These are phyloP conservation scores for Ensete ventricosum DNA, from an alignment of 176 grass and related monocot genomes.

Conservation along the genomic window DNA sequence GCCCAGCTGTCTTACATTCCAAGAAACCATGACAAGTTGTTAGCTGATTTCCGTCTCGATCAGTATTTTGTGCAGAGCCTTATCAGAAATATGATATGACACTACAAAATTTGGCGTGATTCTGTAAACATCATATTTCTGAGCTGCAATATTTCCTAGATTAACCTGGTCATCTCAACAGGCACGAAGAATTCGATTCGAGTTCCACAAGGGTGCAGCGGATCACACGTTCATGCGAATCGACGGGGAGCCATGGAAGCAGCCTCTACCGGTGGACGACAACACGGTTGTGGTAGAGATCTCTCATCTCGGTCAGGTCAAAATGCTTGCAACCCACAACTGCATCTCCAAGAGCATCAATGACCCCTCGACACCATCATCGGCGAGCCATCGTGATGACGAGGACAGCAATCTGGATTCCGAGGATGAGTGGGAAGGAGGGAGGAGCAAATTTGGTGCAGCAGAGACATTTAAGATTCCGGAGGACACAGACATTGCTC, in stretches of 20 bases:
- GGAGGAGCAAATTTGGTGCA: conserved; percentile 19
- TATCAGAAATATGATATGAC: background rate
- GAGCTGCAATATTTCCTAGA: background rate
- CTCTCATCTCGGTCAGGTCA: conserved; percentile 61
- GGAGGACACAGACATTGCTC: background rate
- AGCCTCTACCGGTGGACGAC: conserved; percentile 59
- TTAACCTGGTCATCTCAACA: conserved; percentile 10
- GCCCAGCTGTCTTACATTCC: background rate
- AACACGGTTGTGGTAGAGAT: conserved; percentile 67
- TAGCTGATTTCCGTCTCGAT: background rate
- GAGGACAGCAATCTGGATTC: conserved; percentile 22
- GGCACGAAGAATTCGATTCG: conserved; percentile 62
- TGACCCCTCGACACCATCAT: conserved; percentile 22
- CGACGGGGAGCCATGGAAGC: conserved; percentile 91
- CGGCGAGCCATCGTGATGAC: conserved; percentile 3
- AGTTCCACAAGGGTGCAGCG: conserved; percentile 55
- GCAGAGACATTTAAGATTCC: conserved; percentile 6
- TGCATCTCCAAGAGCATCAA: conserved; percentile 54
- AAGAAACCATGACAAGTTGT: too few relatives aligned
- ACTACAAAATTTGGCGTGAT: background rate
- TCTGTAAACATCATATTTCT: background rate
- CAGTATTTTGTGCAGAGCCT: background rate
- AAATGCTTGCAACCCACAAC: conserved; percentile 50
- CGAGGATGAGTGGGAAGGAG: conserved; percentile 58
- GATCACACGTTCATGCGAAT: conserved; percentile 76